A percentile compares a stretch with the other conserved stretches of the same genome.
Evolutionary conservation across 495 filamentous ascomycete species (phyloP).

Genomic region (Penicillium bialowiezense): DNA sequence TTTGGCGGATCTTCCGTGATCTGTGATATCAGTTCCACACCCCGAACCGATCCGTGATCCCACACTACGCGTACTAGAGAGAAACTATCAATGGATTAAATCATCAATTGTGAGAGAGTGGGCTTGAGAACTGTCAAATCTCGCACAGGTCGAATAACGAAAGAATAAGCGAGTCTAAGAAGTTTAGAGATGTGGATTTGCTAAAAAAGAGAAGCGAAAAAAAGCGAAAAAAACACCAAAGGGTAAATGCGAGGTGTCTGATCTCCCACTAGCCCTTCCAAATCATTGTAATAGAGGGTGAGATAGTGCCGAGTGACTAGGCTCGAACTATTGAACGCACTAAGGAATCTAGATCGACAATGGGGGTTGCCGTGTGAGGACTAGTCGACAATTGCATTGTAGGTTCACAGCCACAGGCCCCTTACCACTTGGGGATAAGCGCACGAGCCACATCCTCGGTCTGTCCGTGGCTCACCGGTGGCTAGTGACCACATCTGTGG

Average conservation of each 20-base stretch:
- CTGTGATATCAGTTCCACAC: slow-evolving; percentile 3
- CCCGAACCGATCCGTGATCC: slow-evolving; percentile 4
- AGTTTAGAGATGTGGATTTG: no score
- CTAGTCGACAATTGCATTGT: slow-evolving; percentile 12
- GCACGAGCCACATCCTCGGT: slow-evolving; percentile 26
- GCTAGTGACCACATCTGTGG: slow-evolving; percentile 22
- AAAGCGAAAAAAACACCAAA: background rate
- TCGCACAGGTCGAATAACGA: slow-evolving; percentile 14
- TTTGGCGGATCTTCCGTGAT: background rate
- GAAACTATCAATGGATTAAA: background rate
- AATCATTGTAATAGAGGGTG: slow-evolving; percentile 13
- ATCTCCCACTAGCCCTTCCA: slow-evolving; percentile 15
- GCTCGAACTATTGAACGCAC: slow-evolving; percentile 9
- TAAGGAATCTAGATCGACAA: slow-evolving; percentile 11
- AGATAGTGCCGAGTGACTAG: slow-evolving; percentile 9
- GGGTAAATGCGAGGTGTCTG: background rate
- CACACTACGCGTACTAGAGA: background rate
- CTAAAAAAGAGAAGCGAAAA: background rate
- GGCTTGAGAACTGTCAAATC: slow-evolving; percentile 9
- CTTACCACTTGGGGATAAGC: slow-evolving; percentile 16
- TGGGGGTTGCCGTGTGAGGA: background rate
- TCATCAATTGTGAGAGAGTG: background rate
- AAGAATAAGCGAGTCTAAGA: background rate
- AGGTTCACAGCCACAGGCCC: slow-evolving; percentile 22
- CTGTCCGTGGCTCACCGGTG: slow-evolving; percentile 21